Evolutionary conservation across 352 stramenopile species (phyloP).

Genomic region (Phytophthora tentaculata): DNA sequence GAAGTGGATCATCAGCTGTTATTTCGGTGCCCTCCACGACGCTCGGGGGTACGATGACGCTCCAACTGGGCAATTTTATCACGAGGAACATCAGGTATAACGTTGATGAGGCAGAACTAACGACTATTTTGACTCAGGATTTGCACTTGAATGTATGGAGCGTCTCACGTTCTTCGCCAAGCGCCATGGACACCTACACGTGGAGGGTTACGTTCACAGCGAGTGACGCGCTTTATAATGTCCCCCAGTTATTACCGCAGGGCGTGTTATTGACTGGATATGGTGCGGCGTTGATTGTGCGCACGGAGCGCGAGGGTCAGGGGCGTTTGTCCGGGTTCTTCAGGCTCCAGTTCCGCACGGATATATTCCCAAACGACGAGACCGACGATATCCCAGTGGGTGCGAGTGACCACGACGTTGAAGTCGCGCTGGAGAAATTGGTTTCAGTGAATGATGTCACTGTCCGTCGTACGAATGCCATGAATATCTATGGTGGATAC

Average conservation of each 20-base stretch:
- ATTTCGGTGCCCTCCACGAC: constrained; percentile 70
- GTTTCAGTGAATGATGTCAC: constrained; percentile 69
- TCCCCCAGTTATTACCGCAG: constrained; percentile 58
- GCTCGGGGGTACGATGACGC: constrained; percentile 68
- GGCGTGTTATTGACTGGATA: constrained; percentile 64
- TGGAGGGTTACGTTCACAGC: constrained; percentile 84
- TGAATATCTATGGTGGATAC: constrained; percentile 81
- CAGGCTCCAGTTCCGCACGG: constrained; percentile 68
- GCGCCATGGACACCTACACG: constrained; percentile 56
- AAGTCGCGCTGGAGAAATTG: constrained; percentile 73
- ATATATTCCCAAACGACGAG: constrained; percentile 78
- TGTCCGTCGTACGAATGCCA: constrained; percentile 64
- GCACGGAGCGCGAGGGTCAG: constrained; percentile 63
- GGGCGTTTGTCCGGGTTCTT: constrained; percentile 76
- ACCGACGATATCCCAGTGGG: constrained; percentile 70
- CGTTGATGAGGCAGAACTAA: constrained; percentile 58
- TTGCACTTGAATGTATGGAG: constrained; percentile 62
- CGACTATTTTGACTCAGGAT: constrained; percentile 67
- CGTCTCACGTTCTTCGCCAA: constrained; percentile 49
- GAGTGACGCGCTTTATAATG: constrained; percentile 69
- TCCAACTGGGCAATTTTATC: constrained; percentile 59
- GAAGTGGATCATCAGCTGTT: constrained; percentile 38
- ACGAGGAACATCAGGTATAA: constrained; percentile 78
- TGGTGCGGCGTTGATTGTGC: constrained; percentile 51
- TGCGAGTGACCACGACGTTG: constrained; percentile 59